Evolutionary conservation across 1,284 basidiomycete genomes (phyloP).

Genomic region (Boletus nobilissimus): DNA sequence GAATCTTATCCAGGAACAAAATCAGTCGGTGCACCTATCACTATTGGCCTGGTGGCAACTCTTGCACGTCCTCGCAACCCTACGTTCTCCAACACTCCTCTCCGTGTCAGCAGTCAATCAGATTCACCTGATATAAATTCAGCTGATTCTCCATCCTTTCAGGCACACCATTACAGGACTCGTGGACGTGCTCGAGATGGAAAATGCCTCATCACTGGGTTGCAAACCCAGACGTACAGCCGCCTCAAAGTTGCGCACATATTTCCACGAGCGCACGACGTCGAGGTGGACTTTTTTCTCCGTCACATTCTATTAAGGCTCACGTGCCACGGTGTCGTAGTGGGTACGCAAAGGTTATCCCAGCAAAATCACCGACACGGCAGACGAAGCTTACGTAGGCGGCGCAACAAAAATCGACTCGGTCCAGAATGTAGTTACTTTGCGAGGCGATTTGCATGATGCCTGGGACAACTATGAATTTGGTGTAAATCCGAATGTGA

Average conservation of each 20-base stretch:
- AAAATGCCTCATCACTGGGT: slow-evolving; percentile 12
- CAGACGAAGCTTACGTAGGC: neutral
- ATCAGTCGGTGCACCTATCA: neutral
- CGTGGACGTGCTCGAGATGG: slow-evolving; percentile 10
- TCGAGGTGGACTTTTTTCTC: neutral
- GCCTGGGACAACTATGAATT: slow-evolving; percentile 11
- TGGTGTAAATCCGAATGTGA: slow-evolving; percentile 3
- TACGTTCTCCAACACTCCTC: neutral
- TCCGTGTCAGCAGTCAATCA: neutral
- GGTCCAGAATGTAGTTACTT: slow-evolving; percentile 6
- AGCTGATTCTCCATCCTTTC: neutral
- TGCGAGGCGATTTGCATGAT: neutral
- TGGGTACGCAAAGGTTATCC: slow-evolving; percentile 10
- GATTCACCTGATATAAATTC: neutral
- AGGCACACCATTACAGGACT: slow-evolving; percentile 2
- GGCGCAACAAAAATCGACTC: slow-evolving; percentile 1
- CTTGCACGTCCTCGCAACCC: slow-evolving; percentile 1
- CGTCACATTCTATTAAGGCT: neutral
- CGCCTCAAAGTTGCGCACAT: slow-evolving; percentile 5
- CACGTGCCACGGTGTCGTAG: neutral
- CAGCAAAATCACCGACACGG: slow-evolving; percentile 8
- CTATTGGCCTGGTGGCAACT: neutral
- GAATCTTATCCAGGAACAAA: neutral
- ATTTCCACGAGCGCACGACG: slow-evolving; percentile 7
- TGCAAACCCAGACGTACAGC: neutral